Percentiles rank a stretch among this genome's conserved stretches.
Evolutionary conservation across 2,329 filamentous ascomycete genomes (phyloP).

Genomic region (Zymoseptoria passerinii): DNA sequence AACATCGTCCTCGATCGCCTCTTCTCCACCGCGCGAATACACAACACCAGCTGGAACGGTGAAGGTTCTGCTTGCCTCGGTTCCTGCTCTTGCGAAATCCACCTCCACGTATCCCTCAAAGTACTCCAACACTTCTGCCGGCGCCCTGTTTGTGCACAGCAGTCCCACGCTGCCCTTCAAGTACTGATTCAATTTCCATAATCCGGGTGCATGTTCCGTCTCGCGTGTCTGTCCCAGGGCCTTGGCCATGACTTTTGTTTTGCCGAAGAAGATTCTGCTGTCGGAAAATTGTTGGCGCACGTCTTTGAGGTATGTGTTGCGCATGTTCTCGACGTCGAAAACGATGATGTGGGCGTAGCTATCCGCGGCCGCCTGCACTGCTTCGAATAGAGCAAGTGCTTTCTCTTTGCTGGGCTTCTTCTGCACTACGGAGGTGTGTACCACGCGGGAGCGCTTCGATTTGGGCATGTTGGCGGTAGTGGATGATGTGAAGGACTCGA

Average conservation of each 20-base stretch:
- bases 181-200: constrained; percentile 60
- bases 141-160: constrained; percentile 74
- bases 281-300: constrained; percentile 78
- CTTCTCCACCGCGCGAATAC: constrained; percentile 68
- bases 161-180: constrained; percentile 79
- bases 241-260: constrained; percentile 98
- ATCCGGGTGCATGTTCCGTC: constrained; percentile 71
- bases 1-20: constrained; percentile 72
- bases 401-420: constrained; percentile 84
- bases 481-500: not conserved
- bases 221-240: constrained; percentile 67
- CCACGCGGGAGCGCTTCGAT: constrained; percentile 84
- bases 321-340: constrained; percentile 93
- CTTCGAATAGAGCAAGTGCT: constrained; percentile 77
- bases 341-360: constrained; percentile 88
- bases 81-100: constrained; percentile 88
- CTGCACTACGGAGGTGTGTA: constrained; percentile 81
- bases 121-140: constrained; percentile 59
- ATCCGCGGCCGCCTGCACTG: constrained; percentile 76
- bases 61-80: constrained; percentile 64
- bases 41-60: constrained; percentile 76
- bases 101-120: constrained; percentile 64
- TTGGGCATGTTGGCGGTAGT: constrained; percentile 66
- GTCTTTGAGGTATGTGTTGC: constrained; percentile 90
- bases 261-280: constrained; percentile 93